Conservation (phyloP, 108 stramenopile genomes). For the Cyclotella choctawhatcheeana region DNA sequence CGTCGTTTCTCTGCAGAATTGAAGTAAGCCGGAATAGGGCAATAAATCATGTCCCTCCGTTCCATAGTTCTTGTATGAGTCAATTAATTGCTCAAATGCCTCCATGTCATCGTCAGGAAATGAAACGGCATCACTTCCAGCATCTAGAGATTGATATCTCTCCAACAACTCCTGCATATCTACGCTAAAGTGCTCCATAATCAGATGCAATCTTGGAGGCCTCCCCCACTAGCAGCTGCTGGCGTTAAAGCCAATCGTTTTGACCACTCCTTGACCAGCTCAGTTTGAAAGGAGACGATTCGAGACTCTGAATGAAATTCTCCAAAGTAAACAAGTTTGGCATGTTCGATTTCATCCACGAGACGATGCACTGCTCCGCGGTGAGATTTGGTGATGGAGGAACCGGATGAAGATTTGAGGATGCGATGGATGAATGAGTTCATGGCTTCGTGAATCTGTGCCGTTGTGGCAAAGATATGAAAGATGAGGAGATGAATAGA, state of each 20-base stretch:
- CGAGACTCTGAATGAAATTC: conserved; percentile 40
- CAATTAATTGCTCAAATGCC: conserved; percentile 56
- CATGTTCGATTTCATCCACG: conserved; percentile 26
- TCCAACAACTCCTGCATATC: conserved; percentile 73
- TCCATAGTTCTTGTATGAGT: conserved; percentile 62
- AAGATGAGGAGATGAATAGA: too few relatives aligned
- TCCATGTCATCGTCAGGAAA: conserved; percentile 22
- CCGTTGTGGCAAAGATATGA: too few relatives aligned
- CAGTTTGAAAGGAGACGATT: conserved; percentile 29
- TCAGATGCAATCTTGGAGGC: conserved; percentile 56
- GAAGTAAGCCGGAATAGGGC: conserved; percentile 60
- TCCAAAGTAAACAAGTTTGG: conserved; percentile 39
- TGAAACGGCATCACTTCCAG: neutral
- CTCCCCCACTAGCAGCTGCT: neutral
- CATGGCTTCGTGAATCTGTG: neutral
- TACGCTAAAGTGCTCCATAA: conserved; percentile 80
- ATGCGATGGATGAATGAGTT: conserved; percentile 34
- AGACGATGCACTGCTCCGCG: conserved; percentile 10
- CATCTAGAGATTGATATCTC: conserved; percentile 39
- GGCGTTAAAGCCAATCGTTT: conserved; percentile 18
- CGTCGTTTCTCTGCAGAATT: conserved; percentile 43
- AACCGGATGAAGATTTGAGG: conserved; percentile 33
- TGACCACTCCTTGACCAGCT: conserved; percentile 34
- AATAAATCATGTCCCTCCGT: conserved; percentile 73
- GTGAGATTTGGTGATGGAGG: conserved; percentile 5